Evolutionary conservation across 2,329 filamentous ascomycete species (phyloP), one percentile per base, ranked within the genome.

Genomic region (Anthostomella pinea): DNA sequence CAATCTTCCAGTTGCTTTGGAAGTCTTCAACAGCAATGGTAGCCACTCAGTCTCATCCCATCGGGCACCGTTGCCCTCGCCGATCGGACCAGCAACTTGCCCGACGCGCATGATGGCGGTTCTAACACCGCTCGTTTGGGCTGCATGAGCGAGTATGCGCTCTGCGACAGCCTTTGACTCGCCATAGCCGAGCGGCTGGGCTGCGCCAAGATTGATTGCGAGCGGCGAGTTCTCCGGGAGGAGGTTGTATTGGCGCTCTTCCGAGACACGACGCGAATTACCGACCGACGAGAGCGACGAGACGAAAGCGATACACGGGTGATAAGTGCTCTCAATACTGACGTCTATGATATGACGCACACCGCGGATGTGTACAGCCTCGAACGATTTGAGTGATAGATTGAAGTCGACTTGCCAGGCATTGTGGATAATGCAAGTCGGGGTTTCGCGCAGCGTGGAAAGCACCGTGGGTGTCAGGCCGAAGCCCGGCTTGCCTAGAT

Each of bases 331-430:
- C 13, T 21, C 19, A 6, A 33, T 22, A n/a, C 26, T 30, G 33
- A 53, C 36, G 31, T 46, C 33, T 3, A 48, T 21, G 4, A 51
- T 21, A 27, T 47, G 15, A 3, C 45, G 38, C 7, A 49, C 43
- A 5, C 48, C 43, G 10, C 33, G 30, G 18, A 52, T 38, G 29
- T 51, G 45, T 1, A 35, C 32, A 8, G 31, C 33, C 36, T 46
- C 44, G 25, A 52, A 52, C 4, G 47, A 41, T 3, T 41, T 36
- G 15, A 53, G 41, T 13, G 31, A 18, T 5, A 46, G 45, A 17
- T 51, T 52, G 43, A 53, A 53, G 32, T 53, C 45, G 5, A 53
- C 54, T 5, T 39, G 49, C 41, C 53, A 56, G 10, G 52, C 48
- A n/a, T 45, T 53, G 30, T 53, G 52, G 18, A 51, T 43, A 23